Percentiles rank a stretch among this genome's conserved stretches.
Evolutionary conservation across 176 grass and related monocot genomes (phyloP).

Genomic region (Aegilops bicornis): DNA sequence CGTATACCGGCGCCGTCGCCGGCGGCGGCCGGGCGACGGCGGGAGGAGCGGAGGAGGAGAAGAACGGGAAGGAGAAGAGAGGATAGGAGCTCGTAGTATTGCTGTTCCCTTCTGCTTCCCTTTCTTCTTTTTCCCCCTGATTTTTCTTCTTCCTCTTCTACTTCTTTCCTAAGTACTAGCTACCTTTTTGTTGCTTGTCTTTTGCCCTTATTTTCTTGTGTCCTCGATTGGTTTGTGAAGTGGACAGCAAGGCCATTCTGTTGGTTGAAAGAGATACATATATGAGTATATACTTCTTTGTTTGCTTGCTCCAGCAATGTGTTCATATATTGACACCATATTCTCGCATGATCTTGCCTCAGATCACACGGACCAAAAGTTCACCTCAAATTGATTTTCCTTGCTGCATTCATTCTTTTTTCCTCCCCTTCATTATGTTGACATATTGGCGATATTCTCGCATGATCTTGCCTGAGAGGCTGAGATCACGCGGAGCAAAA

Average conservation of each 20-base stretch:
- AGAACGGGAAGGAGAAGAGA: slow-evolving; percentile 59
- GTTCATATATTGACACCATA: neutral
- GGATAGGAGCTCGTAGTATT: neutral
- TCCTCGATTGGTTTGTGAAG: slow-evolving; percentile 40
- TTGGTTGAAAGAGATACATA: slow-evolving; percentile 57
- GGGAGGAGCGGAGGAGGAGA: slow-evolving; percentile 17
- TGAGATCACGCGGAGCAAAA: neutral
- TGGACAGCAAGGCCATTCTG: slow-evolving; percentile 43
- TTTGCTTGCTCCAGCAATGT: slow-evolving; percentile 16
- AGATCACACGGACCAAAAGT: neutral
- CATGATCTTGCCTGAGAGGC: neutral
- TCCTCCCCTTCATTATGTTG: no score
- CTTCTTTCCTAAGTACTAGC: neutral
- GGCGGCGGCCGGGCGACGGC: neutral
- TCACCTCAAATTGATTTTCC: no score
- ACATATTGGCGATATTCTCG: neutral
- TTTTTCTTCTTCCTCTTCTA: neutral
- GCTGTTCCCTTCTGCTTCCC: slow-evolving; percentile 63
- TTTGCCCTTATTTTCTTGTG: neutral
- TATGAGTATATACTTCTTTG: slow-evolving; percentile 43
- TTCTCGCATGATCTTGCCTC: neutral
- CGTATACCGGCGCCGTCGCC: neutral
- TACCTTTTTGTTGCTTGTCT: neutral
- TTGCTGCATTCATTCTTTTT: no score
- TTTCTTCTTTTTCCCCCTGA: slow-evolving; percentile 40